Evolutionary conservation across 108 stramenopile species (phyloP), one percentile per base, ranked within the genome.

Genomic region (Seminavis robusta): DNA sequence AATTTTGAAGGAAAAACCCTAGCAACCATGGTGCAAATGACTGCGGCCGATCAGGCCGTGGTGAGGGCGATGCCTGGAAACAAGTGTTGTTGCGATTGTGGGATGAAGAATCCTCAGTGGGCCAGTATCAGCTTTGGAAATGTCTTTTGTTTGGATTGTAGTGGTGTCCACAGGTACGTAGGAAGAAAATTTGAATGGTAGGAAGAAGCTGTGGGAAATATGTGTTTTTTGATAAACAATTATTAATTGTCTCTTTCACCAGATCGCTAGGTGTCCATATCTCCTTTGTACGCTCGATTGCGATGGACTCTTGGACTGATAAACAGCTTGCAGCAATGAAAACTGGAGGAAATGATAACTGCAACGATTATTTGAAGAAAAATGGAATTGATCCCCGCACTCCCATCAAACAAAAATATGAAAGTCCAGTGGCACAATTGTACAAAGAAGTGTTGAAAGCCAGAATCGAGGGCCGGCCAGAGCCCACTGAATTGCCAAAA

Each of bases 101-200:
- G 86, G 3, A 83, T 86, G 71, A 91, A 89, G 51, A 92, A 96
- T 77, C 98, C 98, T 19, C 91, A 94, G 69, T 99, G 98, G 98
- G 96, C 96, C 10, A 77, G 76, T 48, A 96, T 97, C 13, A 82
- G 86, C 40, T 97, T 94, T 63, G 98, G 98, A 16, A 92, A 89
- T 33, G 76, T 97, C 21, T 95, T 99, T 76, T 99, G 98, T 74
- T 66, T 99, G 48, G 98, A 97, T 61, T 99, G 98, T 61, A 86
- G 84, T 58, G 98, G 95, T 20, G 94, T 95, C 53, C 98, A 98
- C 77, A 71, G 98, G 73, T 87, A 69, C 46, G 88, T 67, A 27
- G n/a, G n/a, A n/a, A n/a, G n/a, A n/a, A n/a, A 20, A 13, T 56
- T 41, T 24, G 4, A n/a, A 7, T n/a, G n/a, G n/a, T n/a, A n/a